These are phyloP conservation scores for Fagopyrum esculentum DNA, from an alignment of 148 eudicot genomes.

Conservation along the genomic window DNA sequence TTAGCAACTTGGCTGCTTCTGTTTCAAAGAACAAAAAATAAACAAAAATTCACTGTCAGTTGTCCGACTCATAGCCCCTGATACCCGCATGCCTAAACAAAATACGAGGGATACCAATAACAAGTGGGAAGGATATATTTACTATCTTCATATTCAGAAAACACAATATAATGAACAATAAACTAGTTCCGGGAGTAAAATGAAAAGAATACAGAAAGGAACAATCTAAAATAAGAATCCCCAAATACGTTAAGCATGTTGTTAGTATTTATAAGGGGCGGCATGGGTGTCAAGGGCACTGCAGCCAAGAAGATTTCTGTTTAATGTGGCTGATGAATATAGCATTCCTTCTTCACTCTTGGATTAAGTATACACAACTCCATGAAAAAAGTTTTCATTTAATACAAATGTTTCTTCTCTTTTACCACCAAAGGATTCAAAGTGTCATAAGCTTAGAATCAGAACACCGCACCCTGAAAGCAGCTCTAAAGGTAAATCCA, in stretches of 20 bases:
- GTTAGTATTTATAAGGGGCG: neutral
- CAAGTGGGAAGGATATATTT: neutral
- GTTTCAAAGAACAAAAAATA: conserved; percentile 21
- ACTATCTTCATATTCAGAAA: neutral
- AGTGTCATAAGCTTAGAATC: neutral
- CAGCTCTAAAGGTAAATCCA: neutral
- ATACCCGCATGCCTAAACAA: conserved; percentile 1
- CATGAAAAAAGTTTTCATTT: neutral
- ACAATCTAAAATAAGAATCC: neutral
- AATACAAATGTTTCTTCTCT: neutral
- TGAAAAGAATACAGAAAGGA: neutral
- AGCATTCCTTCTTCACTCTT: neutral
- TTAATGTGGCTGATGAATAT: neutral
- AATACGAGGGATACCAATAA: neutral
- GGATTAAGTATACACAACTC: neutral
- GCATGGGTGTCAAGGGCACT: neutral
- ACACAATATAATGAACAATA: neutral
- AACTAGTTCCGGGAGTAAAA: neutral
- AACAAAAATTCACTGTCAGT: neutral
- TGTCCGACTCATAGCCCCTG: neutral
- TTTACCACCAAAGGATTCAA: conserved; percentile 2
- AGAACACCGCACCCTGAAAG: neutral
- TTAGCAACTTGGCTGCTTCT: conserved; percentile 83
- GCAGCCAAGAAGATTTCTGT: neutral
- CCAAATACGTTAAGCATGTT: neutral